Conservation (phyloP, 2,329 filamentous ascomycete species). For the Cladophialophora exuberans region DNA sequence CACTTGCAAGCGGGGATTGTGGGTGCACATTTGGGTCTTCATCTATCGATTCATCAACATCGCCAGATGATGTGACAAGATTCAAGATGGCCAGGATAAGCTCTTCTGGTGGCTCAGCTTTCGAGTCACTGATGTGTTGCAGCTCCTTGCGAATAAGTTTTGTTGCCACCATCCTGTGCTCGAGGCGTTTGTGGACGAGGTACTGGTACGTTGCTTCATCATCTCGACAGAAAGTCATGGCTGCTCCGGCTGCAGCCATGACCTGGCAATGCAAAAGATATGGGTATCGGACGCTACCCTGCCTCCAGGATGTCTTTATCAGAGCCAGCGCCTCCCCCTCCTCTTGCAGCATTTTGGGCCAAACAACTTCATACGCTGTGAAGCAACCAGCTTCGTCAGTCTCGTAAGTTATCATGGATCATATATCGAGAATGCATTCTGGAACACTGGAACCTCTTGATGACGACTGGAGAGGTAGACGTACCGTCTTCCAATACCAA, state of each 20-base stretch:
- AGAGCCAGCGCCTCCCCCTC: neutral
- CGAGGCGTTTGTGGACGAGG: neutral
- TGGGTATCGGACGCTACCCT: neutral
- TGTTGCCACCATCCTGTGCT: neutral
- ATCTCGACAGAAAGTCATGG: neutral
- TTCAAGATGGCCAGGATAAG: constrained; percentile 2
- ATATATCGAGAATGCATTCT: neutral
- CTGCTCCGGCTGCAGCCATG: neutral
- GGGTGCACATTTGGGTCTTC: neutral
- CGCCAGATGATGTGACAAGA: neutral
- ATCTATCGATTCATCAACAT: neutral
- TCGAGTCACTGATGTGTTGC: neutral
- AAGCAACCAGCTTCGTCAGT: neutral
- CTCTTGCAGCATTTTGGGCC: neutral
- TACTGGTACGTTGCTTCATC: neutral
- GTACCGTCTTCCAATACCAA: neutral
- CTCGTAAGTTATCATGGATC: neutral
- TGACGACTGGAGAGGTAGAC: neutral
- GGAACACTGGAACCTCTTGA: neutral
- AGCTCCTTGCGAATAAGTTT: constrained; percentile 1
- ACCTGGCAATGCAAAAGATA: constrained; percentile 4
- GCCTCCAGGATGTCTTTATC: neutral
- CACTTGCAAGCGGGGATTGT: neutral
- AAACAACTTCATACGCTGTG: constrained; percentile 4
- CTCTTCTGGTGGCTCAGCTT: neutral